These are phyloP conservation scores for Cardamine resedifolia DNA, from an alignment of 345 rosid species.

Conservation along the genomic window DNA sequence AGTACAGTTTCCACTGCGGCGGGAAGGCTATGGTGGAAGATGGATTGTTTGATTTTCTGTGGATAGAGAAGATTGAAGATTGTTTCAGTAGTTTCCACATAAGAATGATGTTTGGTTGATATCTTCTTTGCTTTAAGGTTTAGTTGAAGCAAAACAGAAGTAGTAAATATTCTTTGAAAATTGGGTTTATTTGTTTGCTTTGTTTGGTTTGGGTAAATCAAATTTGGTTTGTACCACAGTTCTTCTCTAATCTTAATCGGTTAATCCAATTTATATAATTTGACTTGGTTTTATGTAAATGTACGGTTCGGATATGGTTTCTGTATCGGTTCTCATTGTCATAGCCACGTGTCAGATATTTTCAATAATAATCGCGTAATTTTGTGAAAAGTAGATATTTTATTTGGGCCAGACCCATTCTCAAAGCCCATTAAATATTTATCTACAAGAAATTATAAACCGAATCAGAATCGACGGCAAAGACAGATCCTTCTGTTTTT, in stretches of 20 bases:
- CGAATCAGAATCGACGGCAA: not conserved
- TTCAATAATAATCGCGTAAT: not conserved
- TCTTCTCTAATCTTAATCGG: too few species aligned
- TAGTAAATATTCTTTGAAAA: conserved; percentile 23
- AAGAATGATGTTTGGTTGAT: conserved; percentile 18
- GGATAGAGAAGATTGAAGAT: conserved; percentile 24
- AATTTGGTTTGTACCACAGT: conserved; percentile 20
- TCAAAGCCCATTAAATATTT: not conserved
- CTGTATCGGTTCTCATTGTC: not conserved
- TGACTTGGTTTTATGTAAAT: conserved; percentile 11
- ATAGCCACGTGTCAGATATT: not conserved
- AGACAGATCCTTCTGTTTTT: not conserved
- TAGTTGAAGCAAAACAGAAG: conserved; percentile 12
- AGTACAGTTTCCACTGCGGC: conserved; percentile 7
- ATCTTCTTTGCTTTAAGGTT: conserved; percentile 10
- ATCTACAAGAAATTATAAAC: not conserved
- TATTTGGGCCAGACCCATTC: not conserved
- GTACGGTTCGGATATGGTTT: not conserved
- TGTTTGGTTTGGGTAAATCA: conserved; percentile 8
- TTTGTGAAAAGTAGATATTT: not conserved
- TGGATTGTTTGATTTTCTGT: conserved; percentile 18
- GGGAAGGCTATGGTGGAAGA: not conserved
- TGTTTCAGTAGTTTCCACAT: conserved; percentile 2
- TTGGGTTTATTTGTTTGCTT: conserved; percentile 1
- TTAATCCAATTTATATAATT: not conserved